These are phyloP conservation scores for Magnusiomyces suaveolens DNA, from an alignment of 1,139 yeast species.

Conservation along the genomic window DNA sequence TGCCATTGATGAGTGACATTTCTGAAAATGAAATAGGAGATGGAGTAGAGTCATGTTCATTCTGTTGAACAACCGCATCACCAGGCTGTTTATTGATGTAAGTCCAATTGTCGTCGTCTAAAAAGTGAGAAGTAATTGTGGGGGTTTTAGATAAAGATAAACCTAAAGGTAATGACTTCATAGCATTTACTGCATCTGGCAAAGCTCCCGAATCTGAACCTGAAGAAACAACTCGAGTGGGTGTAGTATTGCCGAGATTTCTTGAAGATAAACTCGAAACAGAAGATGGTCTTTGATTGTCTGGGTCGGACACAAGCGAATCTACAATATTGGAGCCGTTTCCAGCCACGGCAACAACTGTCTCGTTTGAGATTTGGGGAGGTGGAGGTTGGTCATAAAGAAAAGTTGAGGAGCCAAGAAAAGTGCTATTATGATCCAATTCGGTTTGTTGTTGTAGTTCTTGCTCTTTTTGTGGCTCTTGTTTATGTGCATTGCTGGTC, in stretches of 20 bases:
- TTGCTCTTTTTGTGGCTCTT: background rate
- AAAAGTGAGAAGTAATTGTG: background rate
- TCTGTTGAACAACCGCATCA: background rate
- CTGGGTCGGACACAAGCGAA: background rate
- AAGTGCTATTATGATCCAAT: background rate
- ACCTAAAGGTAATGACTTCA: background rate
- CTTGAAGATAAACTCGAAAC: background rate
- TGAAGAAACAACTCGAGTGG: background rate
- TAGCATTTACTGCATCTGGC: background rate
- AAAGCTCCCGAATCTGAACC: background rate
- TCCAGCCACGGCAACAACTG: slow-evolving; percentile 21
- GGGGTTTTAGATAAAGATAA: background rate
- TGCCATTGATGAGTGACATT: slow-evolving; percentile 8
- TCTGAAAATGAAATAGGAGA: background rate
- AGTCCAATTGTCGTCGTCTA: background rate
- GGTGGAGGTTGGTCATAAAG: slow-evolving; percentile 22
- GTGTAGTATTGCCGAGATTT: no score
- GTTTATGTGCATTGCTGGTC: background rate
- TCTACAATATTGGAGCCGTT: background rate
- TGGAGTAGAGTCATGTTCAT: background rate
- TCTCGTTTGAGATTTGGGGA: slow-evolving; percentile 24
- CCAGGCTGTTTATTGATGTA: background rate
- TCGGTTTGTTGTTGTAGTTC: background rate
- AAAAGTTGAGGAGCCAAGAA: no score
- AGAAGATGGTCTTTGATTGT: background rate